These are phyloP conservation scores for Azolla pinnata DNA, from an alignment of 75 land plant genomes.

Conservation along the genomic window DNA sequence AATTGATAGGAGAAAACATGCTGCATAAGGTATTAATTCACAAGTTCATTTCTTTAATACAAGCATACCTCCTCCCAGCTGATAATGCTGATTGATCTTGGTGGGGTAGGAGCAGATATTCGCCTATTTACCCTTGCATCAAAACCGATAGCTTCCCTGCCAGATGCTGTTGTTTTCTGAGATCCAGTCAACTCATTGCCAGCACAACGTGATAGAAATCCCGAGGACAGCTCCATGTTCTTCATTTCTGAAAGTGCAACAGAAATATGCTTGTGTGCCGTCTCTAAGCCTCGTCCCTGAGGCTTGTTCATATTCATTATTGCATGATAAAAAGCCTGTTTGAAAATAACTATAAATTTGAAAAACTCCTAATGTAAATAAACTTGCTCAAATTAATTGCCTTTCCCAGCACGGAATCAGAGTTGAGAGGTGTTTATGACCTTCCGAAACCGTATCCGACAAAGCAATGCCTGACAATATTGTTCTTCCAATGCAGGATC, in stretches of 20 bases:
- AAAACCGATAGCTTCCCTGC: constrained; percentile 71
- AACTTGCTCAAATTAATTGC: not conserved
- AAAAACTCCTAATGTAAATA: no score
- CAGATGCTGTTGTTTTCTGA: constrained; percentile 76
- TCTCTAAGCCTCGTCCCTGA: constrained; percentile 86
- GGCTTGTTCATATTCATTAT: constrained; percentile 68
- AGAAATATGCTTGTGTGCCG: constrained; percentile 81
- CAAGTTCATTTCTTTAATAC: no score
- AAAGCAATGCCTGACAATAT: constrained; percentile 71
- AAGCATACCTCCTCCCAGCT: constrained; percentile 73
- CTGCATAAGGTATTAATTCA: no score
- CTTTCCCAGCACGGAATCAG: not conserved
- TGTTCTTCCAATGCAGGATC: constrained; percentile 76
- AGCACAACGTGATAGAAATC: constrained; percentile 36
- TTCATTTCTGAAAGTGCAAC: constrained; percentile 63
- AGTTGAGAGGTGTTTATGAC: constrained; percentile 28
- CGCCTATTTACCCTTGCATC: constrained; percentile 70
- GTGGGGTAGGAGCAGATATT: constrained; percentile 84
- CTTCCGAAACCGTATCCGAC: constrained; percentile 97
- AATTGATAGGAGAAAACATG: no score
- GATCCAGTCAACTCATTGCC: constrained; percentile 7
- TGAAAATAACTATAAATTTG: no score
- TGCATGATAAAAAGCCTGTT: constrained; percentile 77
- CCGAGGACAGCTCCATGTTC: constrained; percentile 40
- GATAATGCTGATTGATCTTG: constrained; percentile 76